Evolutionary conservation across 2,329 filamentous ascomycete genomes (phyloP), one percentile per base, ranked within the genome.

Genomic region (Pseudocercospora cruenta): DNA sequence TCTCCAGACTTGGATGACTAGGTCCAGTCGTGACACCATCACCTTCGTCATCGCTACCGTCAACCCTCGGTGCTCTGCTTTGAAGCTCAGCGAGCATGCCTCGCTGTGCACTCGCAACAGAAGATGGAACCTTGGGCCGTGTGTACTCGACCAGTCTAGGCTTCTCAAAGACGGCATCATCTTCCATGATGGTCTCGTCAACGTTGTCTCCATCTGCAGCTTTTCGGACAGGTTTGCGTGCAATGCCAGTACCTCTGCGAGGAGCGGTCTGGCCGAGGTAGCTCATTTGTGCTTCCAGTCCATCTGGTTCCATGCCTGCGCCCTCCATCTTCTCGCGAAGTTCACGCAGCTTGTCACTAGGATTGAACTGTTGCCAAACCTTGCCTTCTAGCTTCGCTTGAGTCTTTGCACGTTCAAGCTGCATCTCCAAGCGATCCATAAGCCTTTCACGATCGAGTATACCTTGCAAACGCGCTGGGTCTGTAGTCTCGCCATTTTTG

Each of bases 381-480:
- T 92, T 92, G 71, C 95, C 95, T 80, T 98, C 95, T 33, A 99
- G 87, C 80, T 97, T 97, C 80, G 93, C 97, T 77, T 98, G 94
- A 0, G 95, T 98, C 86, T 98, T 98, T 70, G 97, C 94, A 70
- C 95, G 86, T 82, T 98, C 94, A 49, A 99, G 88, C 80, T 98
- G 95, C 84, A 92, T 96, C 79, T 97, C 94, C 64, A 99, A 85
- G 61, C 94, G 90, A 76, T 93, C 92, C 91, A 99, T 96, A 71
- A 99, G 88, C 75, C 87, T 89, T 75, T 97, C 92, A 26, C 95
- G 91, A 77, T 98, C 94, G 70, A 99, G 84, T 68, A 99, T 98
- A 69, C 95, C 95, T 77, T 93, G 89, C 90, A 94, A 93, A 63
- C 90, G 90, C 31, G 87, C 83, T 24, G 92, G 88, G 76, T 95